Percentiles rank a stretch among this genome's conserved stretches.
phyloP scores from a whole-genome alignment of 2,329 filamentous ascomycete species.

The Colletotrichum graminicola region DNA sequence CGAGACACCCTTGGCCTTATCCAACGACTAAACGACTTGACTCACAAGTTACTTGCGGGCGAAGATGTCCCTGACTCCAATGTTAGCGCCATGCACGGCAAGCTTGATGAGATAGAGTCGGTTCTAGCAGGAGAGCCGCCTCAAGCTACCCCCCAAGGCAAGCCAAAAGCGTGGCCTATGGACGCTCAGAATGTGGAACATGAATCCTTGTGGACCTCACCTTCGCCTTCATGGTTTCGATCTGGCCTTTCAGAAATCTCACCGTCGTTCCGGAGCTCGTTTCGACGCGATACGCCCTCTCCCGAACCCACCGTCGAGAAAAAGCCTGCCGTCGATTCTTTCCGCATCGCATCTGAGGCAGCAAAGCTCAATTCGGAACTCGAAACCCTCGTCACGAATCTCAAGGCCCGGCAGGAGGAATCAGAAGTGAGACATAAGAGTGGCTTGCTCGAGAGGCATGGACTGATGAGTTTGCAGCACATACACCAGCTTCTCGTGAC shows the following conservation, averaged over 20 bases:
- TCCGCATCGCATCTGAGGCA: constrained; percentile 53
- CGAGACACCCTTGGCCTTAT: constrained; percentile 58
- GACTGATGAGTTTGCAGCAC: constrained; percentile 56
- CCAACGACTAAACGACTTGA: constrained; percentile 54
- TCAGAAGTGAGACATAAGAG: constrained; percentile 60
- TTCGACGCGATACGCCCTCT: constrained; percentile 45
- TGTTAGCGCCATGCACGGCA: constrained; percentile 48
- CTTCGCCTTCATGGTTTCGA: constrained; percentile 53
- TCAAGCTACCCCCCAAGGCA: constrained; percentile 35
- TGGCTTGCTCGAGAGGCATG: background rate
- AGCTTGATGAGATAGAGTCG: constrained; percentile 55
- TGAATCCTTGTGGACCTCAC: constrained; percentile 51
- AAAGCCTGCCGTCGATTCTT: constrained; percentile 50
- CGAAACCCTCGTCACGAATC: constrained; percentile 61
- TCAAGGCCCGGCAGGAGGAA: constrained; percentile 70
- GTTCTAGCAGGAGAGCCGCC: constrained; percentile 39
- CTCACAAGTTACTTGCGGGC: constrained; percentile 52
- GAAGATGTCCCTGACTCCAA: constrained; percentile 52
- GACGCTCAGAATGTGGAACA: constrained; percentile 40
- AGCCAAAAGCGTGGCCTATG: constrained; percentile 41
- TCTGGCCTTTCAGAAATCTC: constrained; percentile 57
- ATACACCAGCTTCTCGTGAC: constrained; percentile 72
- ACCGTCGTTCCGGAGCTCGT: constrained; percentile 47
- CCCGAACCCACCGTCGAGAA: constrained; percentile 33
- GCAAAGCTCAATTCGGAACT: constrained; percentile 65